Evolutionary conservation across 306 rosid species (phyloP).

Genomic region (Begonia peltatifolia): DNA sequence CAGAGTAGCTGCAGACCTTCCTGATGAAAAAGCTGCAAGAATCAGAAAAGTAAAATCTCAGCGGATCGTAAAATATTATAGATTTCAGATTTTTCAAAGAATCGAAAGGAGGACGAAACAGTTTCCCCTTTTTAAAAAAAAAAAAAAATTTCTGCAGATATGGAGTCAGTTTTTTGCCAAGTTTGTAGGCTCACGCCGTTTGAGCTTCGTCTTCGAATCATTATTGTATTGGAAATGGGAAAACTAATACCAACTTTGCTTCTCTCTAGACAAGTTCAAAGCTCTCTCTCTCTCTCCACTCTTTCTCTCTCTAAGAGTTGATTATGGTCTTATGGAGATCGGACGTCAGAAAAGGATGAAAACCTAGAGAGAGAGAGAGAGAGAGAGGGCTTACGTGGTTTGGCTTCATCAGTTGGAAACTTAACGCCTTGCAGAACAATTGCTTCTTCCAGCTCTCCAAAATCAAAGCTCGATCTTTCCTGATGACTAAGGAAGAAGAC

Average conservation of each 20-base stretch:
- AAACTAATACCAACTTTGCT: conserved; percentile 7
- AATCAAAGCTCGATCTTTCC: conserved; percentile 58
- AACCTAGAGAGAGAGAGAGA: conserved; percentile 4
- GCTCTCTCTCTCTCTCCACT: conserved; percentile 1
- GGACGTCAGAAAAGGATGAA: conserved; percentile 23
- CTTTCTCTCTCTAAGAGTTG: conserved; percentile 18
- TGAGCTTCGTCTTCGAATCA: conserved; percentile 35
- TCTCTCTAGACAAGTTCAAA: conserved; percentile 31
- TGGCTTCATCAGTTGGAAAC: conserved; percentile 58
- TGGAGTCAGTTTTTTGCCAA: conserved; percentile 31
- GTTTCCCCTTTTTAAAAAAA: too few species aligned
- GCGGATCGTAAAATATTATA: not conserved
- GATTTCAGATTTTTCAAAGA: conserved; percentile 4
- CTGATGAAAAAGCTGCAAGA: conserved; percentile 71
- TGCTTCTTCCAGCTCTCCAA: conserved; percentile 95
- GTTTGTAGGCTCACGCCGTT: conserved; percentile 52
- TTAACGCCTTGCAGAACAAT: conserved; percentile 49
- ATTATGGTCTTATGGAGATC: conserved; percentile 25
- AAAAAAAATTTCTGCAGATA: conserved; percentile 58
- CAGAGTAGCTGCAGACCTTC: conserved; percentile 91
- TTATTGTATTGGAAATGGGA: conserved; percentile 39
- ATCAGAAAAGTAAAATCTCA: conserved; percentile 33
- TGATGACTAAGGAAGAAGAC: conserved; percentile 34
- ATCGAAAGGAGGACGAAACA: conserved; percentile 20
- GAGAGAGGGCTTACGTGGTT: conserved; percentile 44